Conservation (phyloP, 257 asterid species). For the Penstemon eatonii region DNA sequence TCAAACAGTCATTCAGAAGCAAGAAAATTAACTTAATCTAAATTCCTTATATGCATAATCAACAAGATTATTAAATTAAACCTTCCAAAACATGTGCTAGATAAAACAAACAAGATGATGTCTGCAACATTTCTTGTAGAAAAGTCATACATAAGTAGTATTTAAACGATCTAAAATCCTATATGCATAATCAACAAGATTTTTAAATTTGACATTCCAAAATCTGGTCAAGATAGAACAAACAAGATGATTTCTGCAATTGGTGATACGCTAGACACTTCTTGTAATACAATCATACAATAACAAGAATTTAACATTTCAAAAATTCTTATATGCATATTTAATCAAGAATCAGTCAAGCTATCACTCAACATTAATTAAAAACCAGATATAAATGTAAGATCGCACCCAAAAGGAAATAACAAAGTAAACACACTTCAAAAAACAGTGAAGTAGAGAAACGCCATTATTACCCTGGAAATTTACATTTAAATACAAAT, state of each 20-base stretch:
- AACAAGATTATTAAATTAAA: not conserved
- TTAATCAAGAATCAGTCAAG: too few species aligned
- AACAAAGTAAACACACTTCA: not conserved
- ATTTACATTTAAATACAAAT: not conserved
- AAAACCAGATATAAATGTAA: not conserved
- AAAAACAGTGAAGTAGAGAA: not conserved
- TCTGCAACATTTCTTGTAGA: not conserved
- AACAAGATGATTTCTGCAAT: constrained; percentile 26
- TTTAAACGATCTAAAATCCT: too few species aligned
- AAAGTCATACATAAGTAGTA: too few species aligned
- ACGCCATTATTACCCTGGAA: not conserved
- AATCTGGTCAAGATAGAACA: constrained; percentile 3
- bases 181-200: not conserved
- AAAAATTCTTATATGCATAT: too few species aligned
- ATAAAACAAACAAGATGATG: constrained; percentile 23
- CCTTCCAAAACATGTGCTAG: constrained; percentile 1
- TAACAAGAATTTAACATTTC: not conserved
- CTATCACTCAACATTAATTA: too few species aligned
- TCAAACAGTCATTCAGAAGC: too few species aligned
- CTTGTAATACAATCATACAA: not conserved
- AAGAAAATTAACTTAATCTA: too few species aligned
- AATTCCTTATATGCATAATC: too few species aligned
- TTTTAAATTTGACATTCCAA: constrained; percentile 5
- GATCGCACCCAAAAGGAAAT: constrained; percentile 3
- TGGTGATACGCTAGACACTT: constrained; percentile 24